phyloP scores from a whole-genome alignment of 441 rosid genomes.

The Raphanus hybrid region DNA sequence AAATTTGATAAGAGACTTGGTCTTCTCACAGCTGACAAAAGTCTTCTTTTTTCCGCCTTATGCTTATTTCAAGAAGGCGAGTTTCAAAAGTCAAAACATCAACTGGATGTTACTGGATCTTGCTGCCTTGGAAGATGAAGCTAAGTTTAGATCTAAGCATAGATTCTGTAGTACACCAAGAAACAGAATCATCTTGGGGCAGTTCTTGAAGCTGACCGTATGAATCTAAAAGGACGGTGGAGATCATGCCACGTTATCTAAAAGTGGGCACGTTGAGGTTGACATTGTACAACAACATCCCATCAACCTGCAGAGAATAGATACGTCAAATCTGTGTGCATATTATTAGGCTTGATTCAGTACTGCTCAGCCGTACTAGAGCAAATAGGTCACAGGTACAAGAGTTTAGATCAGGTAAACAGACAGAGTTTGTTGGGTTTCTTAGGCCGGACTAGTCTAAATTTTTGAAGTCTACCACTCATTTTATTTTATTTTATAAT shows the following conservation, averaged over 20 bases:
- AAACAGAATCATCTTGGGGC: neutral
- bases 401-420: neutral
- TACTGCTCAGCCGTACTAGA: conserved; percentile 21
- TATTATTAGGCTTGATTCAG: conserved; percentile 2
- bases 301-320: conserved; percentile 31
- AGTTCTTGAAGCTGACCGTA: neutral
- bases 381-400: neutral
- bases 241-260: conserved; percentile 22
- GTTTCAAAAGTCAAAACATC: conserved; percentile 22
- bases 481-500: neutral
- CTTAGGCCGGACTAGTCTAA: neutral
- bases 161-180: neutral
- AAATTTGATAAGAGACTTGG: neutral
- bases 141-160: conserved; percentile 6
- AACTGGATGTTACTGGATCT: conserved; percentile 7
- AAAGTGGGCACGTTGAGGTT: conserved; percentile 1
- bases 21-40: conserved; percentile 14
- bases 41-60: conserved; percentile 11
- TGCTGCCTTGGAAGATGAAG: conserved; percentile 12
- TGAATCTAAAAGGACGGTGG: neutral
- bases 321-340: conserved; percentile 25
- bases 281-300: conserved; percentile 19
- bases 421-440: neutral
- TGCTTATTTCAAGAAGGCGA: conserved; percentile 4
- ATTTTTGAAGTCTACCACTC: neutral